These are phyloP conservation scores for Sugiyamaella mastotermitis DNA, from an alignment of 805 yeast species.

Conservation along the genomic window DNA sequence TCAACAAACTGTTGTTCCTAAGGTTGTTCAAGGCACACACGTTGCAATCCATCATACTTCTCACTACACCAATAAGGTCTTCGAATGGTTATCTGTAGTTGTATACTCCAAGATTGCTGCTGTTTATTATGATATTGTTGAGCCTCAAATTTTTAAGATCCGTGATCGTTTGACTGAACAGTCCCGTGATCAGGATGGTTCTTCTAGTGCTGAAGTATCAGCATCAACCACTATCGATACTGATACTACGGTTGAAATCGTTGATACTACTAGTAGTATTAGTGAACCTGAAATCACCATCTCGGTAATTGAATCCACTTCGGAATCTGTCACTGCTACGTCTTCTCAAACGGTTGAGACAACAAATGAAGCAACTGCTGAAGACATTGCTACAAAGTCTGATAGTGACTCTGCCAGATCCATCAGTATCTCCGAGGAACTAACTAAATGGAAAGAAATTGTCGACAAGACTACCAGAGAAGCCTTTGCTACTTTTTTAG, in stretches of 20 bases:
- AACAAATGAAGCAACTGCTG: neutral
- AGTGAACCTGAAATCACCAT: neutral
- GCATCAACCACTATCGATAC: neutral
- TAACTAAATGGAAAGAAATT: constrained; percentile 20
- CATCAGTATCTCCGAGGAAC: constrained; percentile 5
- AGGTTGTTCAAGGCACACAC: neutral
- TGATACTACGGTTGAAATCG: neutral
- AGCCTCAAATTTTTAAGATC: constrained; percentile 24
- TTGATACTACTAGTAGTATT: neutral
- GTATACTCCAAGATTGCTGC: constrained; percentile 15
- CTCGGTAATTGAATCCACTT: constrained; percentile 5
- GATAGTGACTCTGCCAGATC: neutral
- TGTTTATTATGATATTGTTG: constrained; percentile 19
- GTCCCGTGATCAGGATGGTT: neutral
- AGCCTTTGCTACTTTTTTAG: constrained; percentile 21
- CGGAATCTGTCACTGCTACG: constrained; percentile 5
- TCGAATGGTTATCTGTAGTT: constrained; percentile 10
- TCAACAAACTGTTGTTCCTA: constrained; percentile 13
- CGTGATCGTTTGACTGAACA: constrained; percentile 15
- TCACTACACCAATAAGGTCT: neutral
- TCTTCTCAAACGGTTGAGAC: constrained; percentile 8
- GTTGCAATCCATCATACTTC: neutral
- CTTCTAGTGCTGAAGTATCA: neutral
- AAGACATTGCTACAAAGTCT: neutral
- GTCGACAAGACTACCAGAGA: constrained; percentile 21